Evolutionary conservation across 169 alveolate species (phyloP), one percentile per base, ranked within the genome.

Genomic region (Plasmodium sp.): DNA sequence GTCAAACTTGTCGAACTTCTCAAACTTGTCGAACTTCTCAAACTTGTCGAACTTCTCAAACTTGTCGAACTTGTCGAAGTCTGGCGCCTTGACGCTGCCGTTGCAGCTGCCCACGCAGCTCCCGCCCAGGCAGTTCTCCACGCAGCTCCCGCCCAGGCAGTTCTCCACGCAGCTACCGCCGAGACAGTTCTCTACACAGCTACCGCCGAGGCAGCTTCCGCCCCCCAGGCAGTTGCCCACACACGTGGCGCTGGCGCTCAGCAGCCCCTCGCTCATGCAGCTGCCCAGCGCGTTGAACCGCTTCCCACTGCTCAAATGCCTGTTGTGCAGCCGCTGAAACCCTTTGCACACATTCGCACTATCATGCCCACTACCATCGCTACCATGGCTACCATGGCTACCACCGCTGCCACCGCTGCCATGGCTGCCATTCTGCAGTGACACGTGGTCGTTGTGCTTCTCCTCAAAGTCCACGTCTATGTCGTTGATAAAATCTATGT

Each of bases 381-480:
- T n/a, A n/a, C n/a, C n/a, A n/a, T n/a, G n/a, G n/a, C n/a, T n/a
- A n/a, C n/a, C n/a, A n/a, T n/a, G n/a, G n/a, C n/a, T n/a, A n/a
- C n/a, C n/a, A n/a, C n/a, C n/a, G n/a, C 27, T 22, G 27, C 27
- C 27, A 22, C 27, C 27, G 27, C 27, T 22, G 27, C 27, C 27
- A 22, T 0, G 27, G 27, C 27, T 27, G 5, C 6, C 77, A 31
- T 31, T 67, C 14, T 31, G 7, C 77, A 67, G n/a, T 0, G 77
- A 67, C n/a, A 67, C 7, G 0, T 67, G 18, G 3, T 75, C 56
- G 7, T 36, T 75, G 31, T 27, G 58, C 54, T 90, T 80, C 51
- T 90, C 94, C 14, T 90, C 94, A 56, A 56, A 90, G 0, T 90
- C 94, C 90, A 80, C 80, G 51, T 90, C 94, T 16, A 80, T 90